Base-by-base conservation (phyloP, 2,329 filamentous ascomycete species). In the Phyllosticta citrichinensis region DNA sequence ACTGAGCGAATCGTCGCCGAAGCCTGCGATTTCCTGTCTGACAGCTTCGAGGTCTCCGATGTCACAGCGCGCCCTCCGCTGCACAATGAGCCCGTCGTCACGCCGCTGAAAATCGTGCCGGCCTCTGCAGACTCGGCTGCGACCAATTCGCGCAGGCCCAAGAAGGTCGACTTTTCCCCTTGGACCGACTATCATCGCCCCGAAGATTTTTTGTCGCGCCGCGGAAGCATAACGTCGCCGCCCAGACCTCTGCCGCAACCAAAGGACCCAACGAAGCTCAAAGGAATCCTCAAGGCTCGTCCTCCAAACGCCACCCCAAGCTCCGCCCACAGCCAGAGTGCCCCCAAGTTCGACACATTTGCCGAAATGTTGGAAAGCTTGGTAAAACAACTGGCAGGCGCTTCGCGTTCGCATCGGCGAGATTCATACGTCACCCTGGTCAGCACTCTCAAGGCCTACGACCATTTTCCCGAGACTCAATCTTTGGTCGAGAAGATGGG, bases 391-490 rank as follows among this genome's bases (percentile, higher is more conserved):
- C 81, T 99, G 55, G 88, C 87, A 47, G 86, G 88, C 22, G 79
- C 84, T 30, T 88, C 91, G 66, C 81, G 87, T 58, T 82, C 85
- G 62, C 86, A 84, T 12, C 87, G 87, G 66, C 75, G 94, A 33
- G 94, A 99, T 75, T 90, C 92, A 56, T 97, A 99, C 69, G 85
- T 87, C 70, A 88, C 88, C 68, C 79, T 99, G 53, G 84, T 87
- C 33, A 82, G 85, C 35, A 86, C 87, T 3, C 78, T 97, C 66
- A 89, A 90, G 71, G 83, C 87, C 5, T 96, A 93, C 62, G 89
- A 92, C 64, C 88, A 89, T 66, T 76, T 95, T 14, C 91, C 91
- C 0, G 71, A 73, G 55, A 64, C 67, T 10, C 66, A 71, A 52
- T 66, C 71, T 3, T 64, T 75, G 24, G 66, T 67, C 53, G 87